These are phyloP conservation scores for Rosa rugosa DNA, from an alignment of 306 rosid species.

Conservation along the genomic window DNA sequence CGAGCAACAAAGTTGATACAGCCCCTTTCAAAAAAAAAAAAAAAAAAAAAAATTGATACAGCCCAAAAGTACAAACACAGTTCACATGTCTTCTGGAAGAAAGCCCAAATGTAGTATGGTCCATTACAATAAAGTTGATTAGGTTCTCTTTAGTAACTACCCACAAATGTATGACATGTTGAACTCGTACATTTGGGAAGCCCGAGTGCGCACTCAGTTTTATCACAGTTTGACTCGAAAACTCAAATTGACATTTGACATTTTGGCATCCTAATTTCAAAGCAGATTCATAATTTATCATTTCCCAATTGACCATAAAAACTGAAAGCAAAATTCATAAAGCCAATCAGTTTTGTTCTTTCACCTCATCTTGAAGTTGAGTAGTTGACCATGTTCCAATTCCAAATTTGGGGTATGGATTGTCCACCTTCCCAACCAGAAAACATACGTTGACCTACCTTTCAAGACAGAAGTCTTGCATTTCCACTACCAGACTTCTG, in stretches of 20 bases:
- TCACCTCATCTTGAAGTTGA: neutral
- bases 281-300: neutral
- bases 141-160: too few relatives aligned
- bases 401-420: neutral
- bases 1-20: neutral
- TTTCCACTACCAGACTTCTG: constrained; percentile 1
- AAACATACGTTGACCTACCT: constrained; percentile 6
- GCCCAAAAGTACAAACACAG: neutral
- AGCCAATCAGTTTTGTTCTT: constrained; percentile 1
- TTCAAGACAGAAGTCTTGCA: constrained; percentile 7
- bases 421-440: neutral
- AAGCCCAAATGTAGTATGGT: neutral
- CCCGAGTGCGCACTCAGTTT: neutral
- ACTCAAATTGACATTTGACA: neutral
- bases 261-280: neutral
- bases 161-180: neutral
- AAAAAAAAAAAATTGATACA: neutral
- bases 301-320: neutral
- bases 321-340: neutral
- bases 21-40: neutral
- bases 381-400: neutral
- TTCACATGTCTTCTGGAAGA: neutral
- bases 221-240: neutral
- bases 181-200: neutral
- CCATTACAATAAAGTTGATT: neutral